Conservation (phyloP, 2,329 filamentous ascomycete species). For the Aspergillus ruber region DNA sequence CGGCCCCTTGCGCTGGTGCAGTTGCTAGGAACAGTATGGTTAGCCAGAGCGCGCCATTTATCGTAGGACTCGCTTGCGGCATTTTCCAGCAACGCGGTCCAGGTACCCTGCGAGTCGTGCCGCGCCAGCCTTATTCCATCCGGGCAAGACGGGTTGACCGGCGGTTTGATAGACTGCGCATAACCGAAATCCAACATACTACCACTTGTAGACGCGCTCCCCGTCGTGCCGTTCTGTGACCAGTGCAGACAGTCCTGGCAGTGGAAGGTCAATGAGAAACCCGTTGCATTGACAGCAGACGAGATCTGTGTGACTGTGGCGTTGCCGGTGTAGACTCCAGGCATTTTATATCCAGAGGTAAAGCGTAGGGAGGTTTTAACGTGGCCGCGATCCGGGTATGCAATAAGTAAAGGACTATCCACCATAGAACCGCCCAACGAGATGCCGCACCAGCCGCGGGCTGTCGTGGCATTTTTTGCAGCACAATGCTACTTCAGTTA, state of each 20-base stretch:
- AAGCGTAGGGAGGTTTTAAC: background rate
- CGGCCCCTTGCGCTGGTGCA: background rate
- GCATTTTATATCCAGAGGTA: slow-evolving; percentile 48
- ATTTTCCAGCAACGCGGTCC: slow-evolving; percentile 3
- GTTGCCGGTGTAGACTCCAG: slow-evolving; percentile 54
- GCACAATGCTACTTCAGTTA: background rate
- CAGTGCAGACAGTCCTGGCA: slow-evolving; percentile 54
- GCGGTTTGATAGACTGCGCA: slow-evolving; percentile 42
- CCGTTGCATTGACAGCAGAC: slow-evolving; percentile 50
- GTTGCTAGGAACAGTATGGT: background rate
- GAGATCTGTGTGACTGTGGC: slow-evolving; percentile 56
- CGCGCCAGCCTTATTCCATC: background rate
- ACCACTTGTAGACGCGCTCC: slow-evolving; percentile 39
- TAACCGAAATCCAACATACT: slow-evolving; percentile 48
- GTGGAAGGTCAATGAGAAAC: slow-evolving; percentile 57
- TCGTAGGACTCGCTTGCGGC: background rate
- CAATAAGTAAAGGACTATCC: background rate
- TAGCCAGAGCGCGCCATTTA: slow-evolving; percentile 1
- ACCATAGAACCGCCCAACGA: slow-evolving; percentile 3
- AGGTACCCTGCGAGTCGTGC: slow-evolving; percentile 4
- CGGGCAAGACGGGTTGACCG: slow-evolving; percentile 1
- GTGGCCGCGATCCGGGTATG: background rate
- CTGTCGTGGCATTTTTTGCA: background rate
- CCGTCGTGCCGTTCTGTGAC: slow-evolving; percentile 42
- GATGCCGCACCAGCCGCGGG: slow-evolving; percentile 4